These are phyloP conservation scores for Favolaschia claudopus DNA, from an alignment of 768 basidiomycete species.

Conservation along the genomic window DNA sequence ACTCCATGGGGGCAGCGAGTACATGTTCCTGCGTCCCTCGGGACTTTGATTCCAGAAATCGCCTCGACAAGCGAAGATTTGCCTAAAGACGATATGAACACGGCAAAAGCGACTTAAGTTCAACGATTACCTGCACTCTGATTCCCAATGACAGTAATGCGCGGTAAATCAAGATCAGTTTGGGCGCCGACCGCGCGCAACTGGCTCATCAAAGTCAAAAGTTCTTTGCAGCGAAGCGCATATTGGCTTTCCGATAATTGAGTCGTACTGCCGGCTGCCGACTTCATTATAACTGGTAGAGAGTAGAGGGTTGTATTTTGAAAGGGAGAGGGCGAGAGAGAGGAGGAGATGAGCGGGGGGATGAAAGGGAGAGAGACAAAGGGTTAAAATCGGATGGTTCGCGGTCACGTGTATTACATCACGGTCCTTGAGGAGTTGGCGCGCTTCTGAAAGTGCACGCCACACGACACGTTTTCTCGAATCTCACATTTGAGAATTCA, in stretches of 20 bases:
- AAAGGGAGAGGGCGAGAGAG: too few species aligned
- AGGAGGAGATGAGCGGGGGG: too few species aligned
- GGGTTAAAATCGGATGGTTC: too few species aligned
- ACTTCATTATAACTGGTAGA: background rate
- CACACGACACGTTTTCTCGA: too few species aligned
- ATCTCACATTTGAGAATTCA: too few species aligned
- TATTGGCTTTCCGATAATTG: constrained; percentile 40
- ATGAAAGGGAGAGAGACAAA: too few species aligned
- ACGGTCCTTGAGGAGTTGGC: too few species aligned
- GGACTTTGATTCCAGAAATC: constrained; percentile 59
- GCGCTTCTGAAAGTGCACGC: too few species aligned
- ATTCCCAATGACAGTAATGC: constrained; percentile 60
- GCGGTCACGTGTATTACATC: too few species aligned
- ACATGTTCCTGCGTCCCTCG: constrained; percentile 57
- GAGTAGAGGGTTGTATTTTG: too few species aligned
- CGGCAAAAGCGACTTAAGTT: background rate
- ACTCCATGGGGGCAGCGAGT: constrained; percentile 46
- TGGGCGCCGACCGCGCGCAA: constrained; percentile 48
- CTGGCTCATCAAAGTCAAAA: constrained; percentile 39
- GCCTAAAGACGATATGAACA: constrained; percentile 25
- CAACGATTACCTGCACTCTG: constrained; percentile 51
- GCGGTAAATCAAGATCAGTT: constrained; percentile 55
- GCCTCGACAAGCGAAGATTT: constrained; percentile 59
- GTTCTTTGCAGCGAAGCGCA: constrained; percentile 38
- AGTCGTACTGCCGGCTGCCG: background rate